Conservation (phyloP, 805 yeast genomes). For the Starmerella sp. region DNA sequence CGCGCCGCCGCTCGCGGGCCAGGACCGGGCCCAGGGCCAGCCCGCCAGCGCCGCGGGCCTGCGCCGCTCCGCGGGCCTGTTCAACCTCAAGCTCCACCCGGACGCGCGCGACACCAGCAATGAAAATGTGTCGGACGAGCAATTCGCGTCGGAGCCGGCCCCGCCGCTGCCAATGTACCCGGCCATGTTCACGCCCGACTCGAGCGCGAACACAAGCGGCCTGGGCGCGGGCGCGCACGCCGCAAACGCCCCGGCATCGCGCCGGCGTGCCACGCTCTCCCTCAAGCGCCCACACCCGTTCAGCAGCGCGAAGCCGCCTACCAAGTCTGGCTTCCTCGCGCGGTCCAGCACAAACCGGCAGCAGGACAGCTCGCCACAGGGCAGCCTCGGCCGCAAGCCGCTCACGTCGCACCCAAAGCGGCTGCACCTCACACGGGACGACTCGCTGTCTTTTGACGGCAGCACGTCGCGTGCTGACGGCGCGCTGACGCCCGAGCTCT, state of each 20-base stretch:
- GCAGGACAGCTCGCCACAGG: constrained; percentile 7
- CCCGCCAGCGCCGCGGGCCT: constrained; percentile 14
- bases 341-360: constrained; percentile 5
- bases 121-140: neutral
- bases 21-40: neutral
- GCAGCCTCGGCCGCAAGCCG: neutral
- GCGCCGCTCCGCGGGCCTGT: constrained; percentile 33
- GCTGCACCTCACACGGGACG: constrained; percentile 5
- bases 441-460: neutral
- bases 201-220: neutral
- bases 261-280: constrained; percentile 1
- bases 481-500: constrained; percentile 40
- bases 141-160: constrained; percentile 7
- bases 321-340: constrained; percentile 12
- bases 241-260: neutral
- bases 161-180: constrained; percentile 4
- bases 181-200: constrained; percentile 4
- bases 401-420: constrained; percentile 7
- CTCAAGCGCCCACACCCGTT: constrained; percentile 25
- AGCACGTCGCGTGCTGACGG: constrained; percentile 6
- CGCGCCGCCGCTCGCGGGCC: constrained; percentile 6
- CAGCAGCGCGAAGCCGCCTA: constrained; percentile 14
- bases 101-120: neutral
- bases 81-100: constrained; percentile 33
- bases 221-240: neutral